These are phyloP conservation scores for Lonicera japonica DNA, from an alignment of 129 eudicot species.

Conservation along the genomic window DNA sequence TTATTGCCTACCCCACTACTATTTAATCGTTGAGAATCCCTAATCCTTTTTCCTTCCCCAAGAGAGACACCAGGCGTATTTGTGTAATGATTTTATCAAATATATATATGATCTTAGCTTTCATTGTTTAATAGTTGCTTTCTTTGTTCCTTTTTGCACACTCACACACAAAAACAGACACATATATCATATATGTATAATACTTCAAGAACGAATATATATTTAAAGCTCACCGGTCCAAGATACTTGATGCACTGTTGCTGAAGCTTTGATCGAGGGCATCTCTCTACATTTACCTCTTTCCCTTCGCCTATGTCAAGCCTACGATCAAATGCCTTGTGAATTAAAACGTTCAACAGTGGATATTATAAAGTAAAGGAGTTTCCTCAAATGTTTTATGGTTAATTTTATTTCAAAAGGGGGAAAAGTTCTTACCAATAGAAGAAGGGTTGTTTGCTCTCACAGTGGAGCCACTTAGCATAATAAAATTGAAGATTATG, in stretches of 20 bases:
- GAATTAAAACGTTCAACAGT: neutral
- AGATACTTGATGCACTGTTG: slow-evolving; percentile 93
- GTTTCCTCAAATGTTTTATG: neutral
- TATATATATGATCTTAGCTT: too few relatives aligned
- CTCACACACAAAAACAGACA: too few relatives aligned
- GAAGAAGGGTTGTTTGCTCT: slow-evolving; percentile 83
- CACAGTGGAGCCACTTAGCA: slow-evolving; percentile 64
- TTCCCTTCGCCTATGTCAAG: slow-evolving; percentile 92
- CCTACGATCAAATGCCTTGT: slow-evolving; percentile 33
- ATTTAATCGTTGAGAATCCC: too few relatives aligned
- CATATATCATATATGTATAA: too few relatives aligned
- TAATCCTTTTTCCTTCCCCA: too few relatives aligned
- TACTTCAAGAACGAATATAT: too few relatives aligned
- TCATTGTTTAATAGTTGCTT: too few relatives aligned
- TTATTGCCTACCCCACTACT: too few relatives aligned
- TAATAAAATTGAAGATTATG: slow-evolving; percentile 88
- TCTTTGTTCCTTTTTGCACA: too few relatives aligned
- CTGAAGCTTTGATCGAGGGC: slow-evolving; percentile 69
- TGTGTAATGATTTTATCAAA: too few relatives aligned
- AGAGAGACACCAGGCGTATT: too few relatives aligned
- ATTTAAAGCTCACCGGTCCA: slow-evolving; percentile 65
- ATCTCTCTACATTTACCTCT: slow-evolving; percentile 68
- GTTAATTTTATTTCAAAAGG: neutral
- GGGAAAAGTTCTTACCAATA: slow-evolving; percentile 52
- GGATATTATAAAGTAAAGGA: neutral